A percentile compares a stretch with the other conserved stretches of the same genome.
Conservation (phyloP, 1,284 basidiomycete genomes). For the Cryptococcus sp. region DNA sequence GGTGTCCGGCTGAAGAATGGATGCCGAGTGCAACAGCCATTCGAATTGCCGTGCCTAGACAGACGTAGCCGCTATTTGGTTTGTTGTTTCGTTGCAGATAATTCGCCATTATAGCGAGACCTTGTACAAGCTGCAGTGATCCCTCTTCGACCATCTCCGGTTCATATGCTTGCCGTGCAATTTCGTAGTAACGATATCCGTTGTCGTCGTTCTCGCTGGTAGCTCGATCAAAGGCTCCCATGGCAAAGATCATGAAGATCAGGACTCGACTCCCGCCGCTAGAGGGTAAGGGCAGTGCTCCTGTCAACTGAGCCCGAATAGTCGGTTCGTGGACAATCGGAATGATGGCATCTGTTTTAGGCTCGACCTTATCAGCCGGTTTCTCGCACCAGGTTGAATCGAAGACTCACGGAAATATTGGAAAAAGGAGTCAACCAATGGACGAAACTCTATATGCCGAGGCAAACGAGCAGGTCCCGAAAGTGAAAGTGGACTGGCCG, state of each 20-base stretch:
- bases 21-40: conserved; percentile 28
- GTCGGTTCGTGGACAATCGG: conserved; percentile 37
- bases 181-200: conserved; percentile 23
- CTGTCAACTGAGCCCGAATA: conserved; percentile 28
- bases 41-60: conserved; percentile 23
- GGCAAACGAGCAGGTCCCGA: conserved; percentile 4
- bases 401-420: conserved; percentile 9
- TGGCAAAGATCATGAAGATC: conserved; percentile 36
- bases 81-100: conserved; percentile 31
- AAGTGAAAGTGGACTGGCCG: background rate
- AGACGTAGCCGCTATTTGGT: conserved; percentile 32
- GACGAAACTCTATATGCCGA: conserved; percentile 4
- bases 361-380: background rate
- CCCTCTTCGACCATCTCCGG: conserved; percentile 28
- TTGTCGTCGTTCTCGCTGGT: conserved; percentile 8
- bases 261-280: conserved; percentile 19
- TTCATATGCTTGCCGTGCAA: conserved; percentile 20
- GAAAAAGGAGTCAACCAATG: conserved; percentile 6
- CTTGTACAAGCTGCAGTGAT: conserved; percentile 29
- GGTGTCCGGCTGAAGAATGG: conserved; percentile 16
- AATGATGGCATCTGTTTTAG: conserved; percentile 21
- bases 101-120: conserved; percentile 34
- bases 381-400: background rate
- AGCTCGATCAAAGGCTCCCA: conserved; percentile 31
- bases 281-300: conserved; percentile 26